Base-by-base conservation (phyloP, 176 grass and related monocot species). In the Luzula sylvatica region DNA sequence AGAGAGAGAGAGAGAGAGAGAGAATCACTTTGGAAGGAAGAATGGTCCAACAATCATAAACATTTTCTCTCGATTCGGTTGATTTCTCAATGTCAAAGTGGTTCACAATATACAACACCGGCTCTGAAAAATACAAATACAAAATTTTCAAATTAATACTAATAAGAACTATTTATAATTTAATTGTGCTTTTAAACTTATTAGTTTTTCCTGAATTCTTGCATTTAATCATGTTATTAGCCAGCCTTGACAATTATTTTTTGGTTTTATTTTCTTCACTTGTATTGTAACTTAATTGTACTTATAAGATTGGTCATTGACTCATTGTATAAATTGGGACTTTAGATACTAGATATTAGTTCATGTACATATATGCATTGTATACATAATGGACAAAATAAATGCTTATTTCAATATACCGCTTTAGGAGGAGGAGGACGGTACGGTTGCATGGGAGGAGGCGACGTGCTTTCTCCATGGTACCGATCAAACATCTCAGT, bases 381-480 rank as follows among this genome's bases (percentile, higher is more conserved):
- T 40, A 39, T 59, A 59, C 16, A 30, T 15, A 41, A 25, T 42
- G 7, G 5, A 2, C 26, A 57, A n/a, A 42, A 28, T 47, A 18
- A 7, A 17, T 21, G 46, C 6, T 8, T 1, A 18, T 3, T 14
- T 11, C 0, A 22, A 20, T 47, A 42, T 45, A 27, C 17, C 43
- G 13, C 3, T 64, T 64, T 64, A 26, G 38, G 43, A 45, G 23
- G 45, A 3, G 15, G 7, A 3, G 16, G 25, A 28, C 16, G 17
- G 15, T 49, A 35, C 29, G 59, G 42, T 46, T 30, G 8, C 15
- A 64, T 11, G 44, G 59, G 3, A 20, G 42, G 58, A 64, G 59
- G 17, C 18, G 59, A 35, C 3, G 14, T 15, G 12, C 29, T 46
- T 27, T 47, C 58, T 29, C 28, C 2, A 1, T 11, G 24, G 43